Base-by-base conservation (phyloP, 306 rosid genomes). In the Psophocarpus tetragonolobus region DNA sequence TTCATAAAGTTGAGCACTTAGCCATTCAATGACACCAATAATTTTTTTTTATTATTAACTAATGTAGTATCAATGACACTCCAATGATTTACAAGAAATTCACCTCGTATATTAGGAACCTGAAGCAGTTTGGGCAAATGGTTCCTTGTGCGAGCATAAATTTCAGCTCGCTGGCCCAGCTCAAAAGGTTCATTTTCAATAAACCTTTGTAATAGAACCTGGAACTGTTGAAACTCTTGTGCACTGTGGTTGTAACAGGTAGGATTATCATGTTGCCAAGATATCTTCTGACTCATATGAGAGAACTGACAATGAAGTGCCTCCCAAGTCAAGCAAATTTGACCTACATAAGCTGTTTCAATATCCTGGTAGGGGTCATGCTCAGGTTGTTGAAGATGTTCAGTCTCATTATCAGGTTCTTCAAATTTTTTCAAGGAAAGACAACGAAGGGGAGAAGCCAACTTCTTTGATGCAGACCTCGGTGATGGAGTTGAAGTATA, bases 141-240 rank as follows among this genome's bases (percentile, higher is more conserved):
- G 56, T 80, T 90, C 85, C 94, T 85, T 0, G 90, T 80, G 60
- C 97, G 93, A 79, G 89, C 90, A 75, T 92, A 95, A 57, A 89
- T 86, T 77, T 90, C 90, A 10, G 96, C 87, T 80, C 97, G 79
- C 9, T 38, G 85, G 68, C 95, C 98, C 50, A 85, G 89, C 79
- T 95, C 97, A 41, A 92, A 95, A 39, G 98, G 97, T 82, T 95
- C 98, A 84, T 95, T 92, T 85, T 95, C 98, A 18, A 95, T 89
- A 81, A 81, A 95, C 84, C 97, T 90, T 75, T 95, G 97, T 63
- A 95, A 86, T 53, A 95, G 84, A 83, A 95, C 97, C 81, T 88
- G 98, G 81, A 95, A 92, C 80, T 95, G 98, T 80, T 95, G 97
- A 89, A 92, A 91, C 64, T 88, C 89, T 76, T 92, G 93, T 1